Evolutionary conservation across 208 protist genomes (phyloP).

Genomic region (Leishmania tarentolae): DNA sequence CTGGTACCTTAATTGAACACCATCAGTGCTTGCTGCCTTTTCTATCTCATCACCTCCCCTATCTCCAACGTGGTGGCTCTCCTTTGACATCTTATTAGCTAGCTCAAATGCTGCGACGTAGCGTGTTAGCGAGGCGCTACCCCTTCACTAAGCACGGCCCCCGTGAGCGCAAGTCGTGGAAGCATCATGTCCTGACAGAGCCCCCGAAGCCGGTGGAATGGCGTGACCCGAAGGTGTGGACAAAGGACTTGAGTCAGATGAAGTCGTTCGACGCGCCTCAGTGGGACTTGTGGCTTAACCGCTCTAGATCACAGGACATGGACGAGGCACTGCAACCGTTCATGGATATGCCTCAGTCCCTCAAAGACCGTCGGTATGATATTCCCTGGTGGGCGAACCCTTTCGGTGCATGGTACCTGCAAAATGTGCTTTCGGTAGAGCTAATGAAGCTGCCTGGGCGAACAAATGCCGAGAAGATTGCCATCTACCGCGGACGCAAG

Average conservation of each 20-base stretch:
- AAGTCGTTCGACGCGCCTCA: constrained; percentile 93
- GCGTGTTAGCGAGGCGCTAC: constrained; percentile 64
- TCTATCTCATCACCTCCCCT: background rate
- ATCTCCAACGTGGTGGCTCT: background rate
- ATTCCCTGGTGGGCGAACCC: constrained; percentile 95
- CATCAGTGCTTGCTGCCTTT: background rate
- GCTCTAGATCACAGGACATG: constrained; percentile 87
- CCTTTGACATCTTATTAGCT: background rate
- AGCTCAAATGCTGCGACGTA: constrained; percentile 65
- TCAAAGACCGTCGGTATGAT: constrained; percentile 92
- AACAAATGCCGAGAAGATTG: constrained; percentile 91
- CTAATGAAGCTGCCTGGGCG: constrained; percentile 86
- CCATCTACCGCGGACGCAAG: constrained; percentile 77
- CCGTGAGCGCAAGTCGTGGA: constrained; percentile 90
- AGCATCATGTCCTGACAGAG: constrained; percentile 90
- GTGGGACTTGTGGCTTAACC: constrained; percentile 92
- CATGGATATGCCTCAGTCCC: constrained; percentile 94
- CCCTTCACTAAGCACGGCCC: constrained; percentile 90
- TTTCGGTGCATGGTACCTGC: constrained; percentile 93
- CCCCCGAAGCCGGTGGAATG: constrained; percentile 88
- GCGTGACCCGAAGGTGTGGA: constrained; percentile 94
- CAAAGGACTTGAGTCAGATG: constrained; percentile 84
- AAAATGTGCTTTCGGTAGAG: constrained; percentile 92
- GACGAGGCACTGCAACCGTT: constrained; percentile 93
- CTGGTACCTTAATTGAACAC: background rate